Conservation (phyloP, 2,329 filamentous ascomycete species). For the Aspergillus pseudoterreus region DNA sequence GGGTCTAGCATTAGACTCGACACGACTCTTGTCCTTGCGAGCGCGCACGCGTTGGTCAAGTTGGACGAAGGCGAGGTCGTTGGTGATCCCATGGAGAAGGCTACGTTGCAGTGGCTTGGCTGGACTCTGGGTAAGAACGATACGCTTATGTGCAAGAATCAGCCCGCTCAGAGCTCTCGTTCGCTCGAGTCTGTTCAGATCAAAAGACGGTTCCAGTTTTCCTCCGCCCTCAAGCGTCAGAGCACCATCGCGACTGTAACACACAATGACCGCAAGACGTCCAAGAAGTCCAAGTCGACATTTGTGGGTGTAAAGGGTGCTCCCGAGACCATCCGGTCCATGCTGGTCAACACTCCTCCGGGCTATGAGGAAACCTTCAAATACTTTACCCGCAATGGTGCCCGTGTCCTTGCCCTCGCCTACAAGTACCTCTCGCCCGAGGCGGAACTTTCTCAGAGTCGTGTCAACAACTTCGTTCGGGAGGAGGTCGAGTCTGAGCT, state of each 20-base stretch:
- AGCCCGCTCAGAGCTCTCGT: slow-evolving; percentile 39
- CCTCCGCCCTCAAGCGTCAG: slow-evolving; percentile 90
- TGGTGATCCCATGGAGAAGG: slow-evolving; percentile 98
- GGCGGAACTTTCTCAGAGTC: slow-evolving; percentile 73
- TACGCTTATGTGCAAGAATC: slow-evolving; percentile 65
- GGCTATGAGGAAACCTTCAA: slow-evolving; percentile 98
- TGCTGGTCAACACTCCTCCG: slow-evolving; percentile 75
- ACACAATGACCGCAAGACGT: slow-evolving; percentile 66
- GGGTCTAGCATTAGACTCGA: slow-evolving; percentile 69
- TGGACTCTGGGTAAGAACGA: slow-evolving; percentile 94
- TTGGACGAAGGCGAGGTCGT: slow-evolving; percentile 96
- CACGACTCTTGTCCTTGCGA: slow-evolving; percentile 89
- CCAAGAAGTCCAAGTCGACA: slow-evolving; percentile 74
- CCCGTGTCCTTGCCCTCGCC: slow-evolving; percentile 85
- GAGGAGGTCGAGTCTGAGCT: slow-evolving; percentile 84
- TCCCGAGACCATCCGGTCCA: slow-evolving; percentile 92
- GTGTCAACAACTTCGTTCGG: slow-evolving; percentile 89
- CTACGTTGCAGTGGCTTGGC: slow-evolving; percentile 80
- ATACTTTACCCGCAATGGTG: slow-evolving; percentile 93
- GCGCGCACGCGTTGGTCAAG: slow-evolving; percentile 91
- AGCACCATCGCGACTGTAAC: slow-evolving; percentile 86
- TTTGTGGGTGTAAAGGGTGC: slow-evolving; percentile 96
- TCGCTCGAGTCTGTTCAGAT: slow-evolving; percentile 76
- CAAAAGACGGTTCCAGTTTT: slow-evolving; percentile 97
- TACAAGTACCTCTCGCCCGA: slow-evolving; percentile 88